Evolutionary conservation across 2,329 filamentous ascomycete species (phyloP).

Genomic region (Exophiala phaeomuriformis): DNA sequence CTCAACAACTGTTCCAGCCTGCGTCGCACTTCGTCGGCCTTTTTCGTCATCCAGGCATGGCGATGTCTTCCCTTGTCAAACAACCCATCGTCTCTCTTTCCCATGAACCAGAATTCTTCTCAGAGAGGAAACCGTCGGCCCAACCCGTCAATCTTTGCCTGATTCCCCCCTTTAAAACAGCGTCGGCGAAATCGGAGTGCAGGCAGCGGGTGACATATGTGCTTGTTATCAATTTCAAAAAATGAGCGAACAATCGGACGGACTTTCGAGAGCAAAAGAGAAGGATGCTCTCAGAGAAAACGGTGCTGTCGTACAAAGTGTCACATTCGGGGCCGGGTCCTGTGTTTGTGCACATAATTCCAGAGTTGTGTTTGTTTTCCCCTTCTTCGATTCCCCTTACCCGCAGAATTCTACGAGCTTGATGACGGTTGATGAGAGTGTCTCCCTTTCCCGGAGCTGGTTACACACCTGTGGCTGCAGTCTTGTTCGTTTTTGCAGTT

Average conservation of each 20-base stretch:
- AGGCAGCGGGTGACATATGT: background rate
- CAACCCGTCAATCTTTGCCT: slow-evolving; percentile 1
- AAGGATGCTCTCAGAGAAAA: background rate
- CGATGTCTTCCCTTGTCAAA: background rate
- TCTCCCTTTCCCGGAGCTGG: too few relatives aligned
- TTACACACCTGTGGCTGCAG: too few relatives aligned
- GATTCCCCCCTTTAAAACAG: slow-evolving; percentile 7
- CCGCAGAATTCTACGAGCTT: too few relatives aligned
- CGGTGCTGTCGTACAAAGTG: background rate
- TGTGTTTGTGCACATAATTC: too few relatives aligned
- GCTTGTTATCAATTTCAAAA: slow-evolving; percentile 3
- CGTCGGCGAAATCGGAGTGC: slow-evolving; percentile 13
- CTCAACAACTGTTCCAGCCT: too few relatives aligned
- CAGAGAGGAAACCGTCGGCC: background rate
- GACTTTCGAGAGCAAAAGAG: background rate
- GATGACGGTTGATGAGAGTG: too few relatives aligned
- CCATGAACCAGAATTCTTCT: background rate
- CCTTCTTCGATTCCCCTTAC: too few relatives aligned
- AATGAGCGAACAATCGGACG: slow-evolving; percentile 3
- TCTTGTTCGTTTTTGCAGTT: too few relatives aligned
- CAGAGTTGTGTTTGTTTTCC: too few relatives aligned
- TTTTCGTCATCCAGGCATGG: background rate
- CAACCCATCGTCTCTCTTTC: background rate
- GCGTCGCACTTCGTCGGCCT: background rate
- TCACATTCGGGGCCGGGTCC: too few relatives aligned